Evolutionary conservation across 345 rosid species (phyloP).

Genomic region (Eucalyptus decipiens): DNA sequence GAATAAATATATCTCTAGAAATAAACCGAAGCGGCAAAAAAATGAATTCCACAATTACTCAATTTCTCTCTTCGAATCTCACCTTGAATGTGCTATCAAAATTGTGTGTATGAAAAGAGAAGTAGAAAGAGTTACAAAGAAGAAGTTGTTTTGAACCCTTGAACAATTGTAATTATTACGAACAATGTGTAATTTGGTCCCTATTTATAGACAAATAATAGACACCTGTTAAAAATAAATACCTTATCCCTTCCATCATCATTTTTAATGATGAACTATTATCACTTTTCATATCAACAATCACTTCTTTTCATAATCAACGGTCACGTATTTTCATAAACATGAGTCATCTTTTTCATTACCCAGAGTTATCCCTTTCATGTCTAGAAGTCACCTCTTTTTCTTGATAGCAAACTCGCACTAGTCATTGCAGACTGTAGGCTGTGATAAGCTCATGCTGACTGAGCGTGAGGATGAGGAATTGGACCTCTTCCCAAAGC

Average conservation of each 20-base stretch:
- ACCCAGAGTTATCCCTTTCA: not conserved
- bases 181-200: not conserved
- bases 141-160: not conserved
- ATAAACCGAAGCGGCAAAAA: not conserved
- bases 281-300: too few species aligned
- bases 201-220: not conserved
- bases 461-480: not conserved
- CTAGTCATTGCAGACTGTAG: not conserved
- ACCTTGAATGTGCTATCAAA: not conserved
- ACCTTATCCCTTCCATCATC: not conserved
- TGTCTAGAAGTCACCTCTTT: not conserved
- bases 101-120: not conserved
- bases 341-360: not conserved
- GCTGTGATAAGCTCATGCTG: not conserved
- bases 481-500: not conserved
- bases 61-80: not conserved
- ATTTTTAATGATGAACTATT: too few species aligned
- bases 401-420: not conserved
- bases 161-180: not conserved
- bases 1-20: too few species aligned
- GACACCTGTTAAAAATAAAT: too few species aligned
- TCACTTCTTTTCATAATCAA: not conserved
- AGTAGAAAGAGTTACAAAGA: not conserved
- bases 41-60: not conserved
- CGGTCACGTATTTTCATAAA: rapidly evolving